Evolutionary conservation across 257 asterid species (phyloP).

Genomic region (Thymus quinquecostatus): DNA sequence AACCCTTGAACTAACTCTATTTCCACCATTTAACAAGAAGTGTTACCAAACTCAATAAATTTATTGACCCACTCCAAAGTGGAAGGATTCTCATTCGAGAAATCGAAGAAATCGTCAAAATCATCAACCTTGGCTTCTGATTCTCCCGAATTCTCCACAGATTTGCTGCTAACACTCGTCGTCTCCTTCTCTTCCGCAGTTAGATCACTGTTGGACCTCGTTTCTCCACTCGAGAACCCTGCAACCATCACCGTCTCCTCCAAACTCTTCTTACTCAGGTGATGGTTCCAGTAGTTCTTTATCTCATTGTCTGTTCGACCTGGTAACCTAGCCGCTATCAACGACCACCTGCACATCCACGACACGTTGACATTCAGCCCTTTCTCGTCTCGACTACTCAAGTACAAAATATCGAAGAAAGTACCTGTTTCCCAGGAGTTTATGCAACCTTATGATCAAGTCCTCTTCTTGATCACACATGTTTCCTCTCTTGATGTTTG

Average conservation of each 20-base stretch:
- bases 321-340: constrained; percentile 50
- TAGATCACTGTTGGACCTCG: constrained; percentile 30
- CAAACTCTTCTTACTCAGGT: constrained; percentile 42
- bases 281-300: constrained; percentile 51
- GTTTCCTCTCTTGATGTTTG: constrained; percentile 60
- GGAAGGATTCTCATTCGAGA: constrained; percentile 60
- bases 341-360: constrained; percentile 39
- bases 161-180: constrained; percentile 9
- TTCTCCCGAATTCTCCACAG: constrained; percentile 32
- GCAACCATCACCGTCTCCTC: constrained; percentile 34
- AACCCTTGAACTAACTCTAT: not conserved
- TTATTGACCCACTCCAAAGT: constrained; percentile 61
- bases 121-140: constrained; percentile 38
- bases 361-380: not conserved
- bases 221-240: constrained; percentile 32
- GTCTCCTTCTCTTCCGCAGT: constrained; percentile 29
- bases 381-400: not conserved
- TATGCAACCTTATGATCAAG: constrained; percentile 60
- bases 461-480: constrained; percentile 67
- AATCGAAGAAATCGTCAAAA: constrained; percentile 62
- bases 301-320: constrained; percentile 61
- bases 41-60: constrained; percentile 34
- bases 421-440: constrained; percentile 58
- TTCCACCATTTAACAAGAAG: not conserved
- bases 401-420: too few species aligned